Percentiles rank a stretch among this genome's conserved stretches.
Conservation (phyloP, 1,284 basidiomycete genomes). For the Fomitopsis schrenkii region DNA sequence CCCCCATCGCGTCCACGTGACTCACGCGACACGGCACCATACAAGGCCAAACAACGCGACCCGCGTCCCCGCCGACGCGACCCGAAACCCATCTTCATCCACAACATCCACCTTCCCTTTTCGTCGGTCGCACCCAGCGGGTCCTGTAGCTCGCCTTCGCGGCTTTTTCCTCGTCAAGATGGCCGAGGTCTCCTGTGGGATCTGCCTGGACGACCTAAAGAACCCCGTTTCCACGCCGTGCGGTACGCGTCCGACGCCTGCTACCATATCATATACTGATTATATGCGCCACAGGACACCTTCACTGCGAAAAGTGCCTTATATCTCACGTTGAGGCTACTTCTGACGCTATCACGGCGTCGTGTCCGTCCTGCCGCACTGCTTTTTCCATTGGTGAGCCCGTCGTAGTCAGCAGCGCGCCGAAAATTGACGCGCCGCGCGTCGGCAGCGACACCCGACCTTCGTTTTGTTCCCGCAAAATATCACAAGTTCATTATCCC, state of each 20-base stretch:
- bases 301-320: slow-evolving; percentile 59
- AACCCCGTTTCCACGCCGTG: slow-evolving; percentile 59
- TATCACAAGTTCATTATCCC: slow-evolving; percentile 56
- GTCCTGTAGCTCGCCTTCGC: neutral
- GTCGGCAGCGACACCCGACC: slow-evolving; percentile 33
- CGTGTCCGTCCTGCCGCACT: slow-evolving; percentile 58
- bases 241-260: slow-evolving; percentile 34
- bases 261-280: neutral
- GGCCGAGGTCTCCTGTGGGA: slow-evolving; percentile 34
- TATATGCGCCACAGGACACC: slow-evolving; percentile 41
- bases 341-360: slow-evolving; percentile 34
- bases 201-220: slow-evolving; percentile 50
- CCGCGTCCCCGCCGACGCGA: slow-evolving; percentile 2
- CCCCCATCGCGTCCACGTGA: slow-evolving; percentile 1
- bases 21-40: neutral
- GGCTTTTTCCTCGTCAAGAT: slow-evolving; percentile 4
- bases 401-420: neutral
- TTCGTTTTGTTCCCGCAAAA: slow-evolving; percentile 51
- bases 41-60: slow-evolving; percentile 4
- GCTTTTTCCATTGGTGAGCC: slow-evolving; percentile 49
- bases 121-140: neutral
- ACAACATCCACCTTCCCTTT: neutral
- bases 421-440: neutral
- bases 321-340: slow-evolving; percentile 40
- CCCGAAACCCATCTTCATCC: neutral